Conservation (phyloP, 2,329 filamentous ascomycete species). For the Talaromyces sp. region DNA sequence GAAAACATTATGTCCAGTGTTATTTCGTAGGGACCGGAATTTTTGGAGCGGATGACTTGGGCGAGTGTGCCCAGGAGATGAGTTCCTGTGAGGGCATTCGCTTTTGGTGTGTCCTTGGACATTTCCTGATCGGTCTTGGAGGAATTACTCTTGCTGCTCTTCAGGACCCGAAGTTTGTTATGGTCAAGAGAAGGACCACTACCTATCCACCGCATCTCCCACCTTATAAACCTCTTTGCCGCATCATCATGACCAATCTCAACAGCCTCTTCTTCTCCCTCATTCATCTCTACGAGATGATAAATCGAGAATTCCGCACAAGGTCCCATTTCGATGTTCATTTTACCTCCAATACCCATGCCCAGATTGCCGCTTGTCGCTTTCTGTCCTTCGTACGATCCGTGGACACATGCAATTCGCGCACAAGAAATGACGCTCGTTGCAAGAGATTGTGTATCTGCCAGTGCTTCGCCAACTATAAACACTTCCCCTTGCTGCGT, state of each 20-base stretch:
- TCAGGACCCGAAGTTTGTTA: background rate
- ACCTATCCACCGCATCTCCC: background rate
- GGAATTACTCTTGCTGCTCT: background rate
- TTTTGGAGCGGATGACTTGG: constrained; percentile 6
- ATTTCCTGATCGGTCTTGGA: background rate
- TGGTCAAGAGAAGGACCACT: background rate
- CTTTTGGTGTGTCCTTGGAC: background rate
- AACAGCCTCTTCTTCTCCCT: background rate
- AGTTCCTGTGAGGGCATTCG: background rate
- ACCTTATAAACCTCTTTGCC: background rate
- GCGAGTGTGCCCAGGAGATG: background rate
- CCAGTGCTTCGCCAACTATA: background rate
- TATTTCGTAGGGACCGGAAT: constrained; percentile 1
- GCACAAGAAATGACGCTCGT: background rate
- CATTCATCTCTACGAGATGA: background rate
- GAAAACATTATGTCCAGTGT: constrained; percentile 10
- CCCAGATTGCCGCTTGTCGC: constrained; percentile 9
- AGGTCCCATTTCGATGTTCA: background rate
- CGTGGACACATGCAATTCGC: constrained; percentile 5
- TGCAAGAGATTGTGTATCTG: constrained; percentile 8
- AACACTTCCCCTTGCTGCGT: constrained; percentile 2
- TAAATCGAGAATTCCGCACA: background rate
- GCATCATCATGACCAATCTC: background rate
- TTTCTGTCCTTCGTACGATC: background rate
- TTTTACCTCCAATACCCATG: background rate